These are phyloP conservation scores for Pseudocercospora crystallina DNA, from an alignment of 2,329 filamentous ascomycete genomes.

Conservation along the genomic window DNA sequence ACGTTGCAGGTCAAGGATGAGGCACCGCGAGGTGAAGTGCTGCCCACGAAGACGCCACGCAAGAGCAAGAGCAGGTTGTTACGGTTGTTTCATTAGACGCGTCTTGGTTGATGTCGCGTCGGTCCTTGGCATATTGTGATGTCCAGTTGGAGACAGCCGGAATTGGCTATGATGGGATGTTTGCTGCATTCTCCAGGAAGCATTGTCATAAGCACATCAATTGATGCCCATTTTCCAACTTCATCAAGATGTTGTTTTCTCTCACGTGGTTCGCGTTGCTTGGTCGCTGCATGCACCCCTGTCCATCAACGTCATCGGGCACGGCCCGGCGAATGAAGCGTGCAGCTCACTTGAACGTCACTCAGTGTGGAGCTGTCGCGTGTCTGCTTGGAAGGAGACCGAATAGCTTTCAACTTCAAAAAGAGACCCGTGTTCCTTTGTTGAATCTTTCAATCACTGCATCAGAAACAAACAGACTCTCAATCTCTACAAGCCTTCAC, in stretches of 20 bases:
- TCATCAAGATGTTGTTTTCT: too few species aligned
- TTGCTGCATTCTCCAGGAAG: too few species aligned
- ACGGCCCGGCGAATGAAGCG: too few species aligned
- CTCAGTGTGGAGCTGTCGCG: conserved; percentile 6
- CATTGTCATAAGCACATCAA: too few species aligned
- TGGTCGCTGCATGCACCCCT: too few species aligned
- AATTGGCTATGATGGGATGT: too few species aligned
- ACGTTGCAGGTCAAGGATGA: conserved; percentile 16
- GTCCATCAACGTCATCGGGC: too few species aligned
- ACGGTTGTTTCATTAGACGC: conserved; percentile 24
- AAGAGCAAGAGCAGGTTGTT: conserved; percentile 30
- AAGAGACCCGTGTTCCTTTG: conserved; percentile 6
- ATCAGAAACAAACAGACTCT: not conserved
- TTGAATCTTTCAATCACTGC: not conserved
- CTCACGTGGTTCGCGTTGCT: too few species aligned
- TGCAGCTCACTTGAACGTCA: conserved; percentile 4
- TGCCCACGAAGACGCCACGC: conserved; percentile 20
- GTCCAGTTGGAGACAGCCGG: too few species aligned
- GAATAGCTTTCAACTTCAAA: conserved; percentile 17
- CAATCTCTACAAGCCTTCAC: not conserved
- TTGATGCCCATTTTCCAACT: too few species aligned
- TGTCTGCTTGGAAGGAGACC: conserved; percentile 12
- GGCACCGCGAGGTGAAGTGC: conserved; percentile 3
- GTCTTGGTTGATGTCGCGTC: not conserved
- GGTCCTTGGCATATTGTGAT: too few species aligned